Percentiles rank a stretch among this genome's conserved stretches.
Conservation (phyloP, 371 early-diverging fungal species). For the Actinomortierella ambigua region DNA sequence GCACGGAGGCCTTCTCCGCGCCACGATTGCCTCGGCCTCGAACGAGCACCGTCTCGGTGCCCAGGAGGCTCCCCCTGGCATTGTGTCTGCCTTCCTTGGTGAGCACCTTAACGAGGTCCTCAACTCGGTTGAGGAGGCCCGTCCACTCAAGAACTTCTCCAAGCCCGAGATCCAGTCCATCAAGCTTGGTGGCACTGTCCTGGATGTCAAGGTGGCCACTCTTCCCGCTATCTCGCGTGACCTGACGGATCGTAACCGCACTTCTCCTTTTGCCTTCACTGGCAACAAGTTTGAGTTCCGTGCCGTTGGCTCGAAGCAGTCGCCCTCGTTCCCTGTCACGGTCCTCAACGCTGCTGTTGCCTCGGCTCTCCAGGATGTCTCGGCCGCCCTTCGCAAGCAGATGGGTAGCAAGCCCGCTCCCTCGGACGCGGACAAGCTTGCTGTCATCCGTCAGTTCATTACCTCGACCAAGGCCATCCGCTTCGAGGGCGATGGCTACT, state of each 20-base stretch:
- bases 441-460: constrained; percentile 87
- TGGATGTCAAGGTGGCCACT: constrained; percentile 94
- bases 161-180: constrained; percentile 86
- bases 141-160: constrained; percentile 82
- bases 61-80: constrained; percentile 97
- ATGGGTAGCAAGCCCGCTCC: constrained; percentile 81
- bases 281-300: constrained; percentile 99
- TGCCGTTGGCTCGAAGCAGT: constrained; percentile 98
- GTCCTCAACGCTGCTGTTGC: constrained; percentile 94
- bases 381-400: constrained; percentile 70
- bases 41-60: constrained; percentile 99
- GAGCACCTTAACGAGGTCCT: constrained; percentile 94
- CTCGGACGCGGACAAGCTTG: constrained; percentile 86
- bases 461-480: constrained; percentile 83
- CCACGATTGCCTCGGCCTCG: constrained; percentile 89
- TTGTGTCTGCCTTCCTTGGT: constrained; percentile 96
- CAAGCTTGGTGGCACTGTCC: constrained; percentile 92
- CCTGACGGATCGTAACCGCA: constrained; percentile 98
- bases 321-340: constrained; percentile 94
- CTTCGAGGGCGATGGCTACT: constrained; percentile 98
- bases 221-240: constrained; percentile 94
- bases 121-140: constrained; percentile 85
- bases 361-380: constrained; percentile 76
- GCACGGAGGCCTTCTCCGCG: constrained; percentile 88
- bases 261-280: constrained; percentile 98